Base-by-base conservation (phyloP, 2,329 filamentous ascomycete species). In the Penicillium paneum region DNA sequence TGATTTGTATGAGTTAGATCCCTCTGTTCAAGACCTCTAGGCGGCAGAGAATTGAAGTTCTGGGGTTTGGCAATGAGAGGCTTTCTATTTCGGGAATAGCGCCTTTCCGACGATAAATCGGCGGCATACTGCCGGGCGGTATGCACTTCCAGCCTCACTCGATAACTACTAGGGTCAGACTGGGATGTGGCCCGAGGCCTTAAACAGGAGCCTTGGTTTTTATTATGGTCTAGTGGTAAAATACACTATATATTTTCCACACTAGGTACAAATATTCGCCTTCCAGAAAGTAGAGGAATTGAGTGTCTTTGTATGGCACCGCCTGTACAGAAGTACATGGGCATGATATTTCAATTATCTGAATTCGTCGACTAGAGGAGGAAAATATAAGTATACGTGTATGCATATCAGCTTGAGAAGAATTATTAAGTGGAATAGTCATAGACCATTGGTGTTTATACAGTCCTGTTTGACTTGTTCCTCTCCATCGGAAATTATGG, bases 81-180 rank as follows among this genome's bases (percentile, higher is more conserved):
- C 35, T 56, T 57, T 49, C 62, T 43, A 48, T 35, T 53, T 59
- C 26, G 45, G 61, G 61, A 60, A 57, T 64, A 64, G 62, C 47
- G 62, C 26, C 29, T 24, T 43, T 53, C 41, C 21, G 36, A 26
- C 11, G 48, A 55, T 41, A 13, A 36, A 40, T 56, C 10, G 53
- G 50, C 29, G 10, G 53, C 56, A 63, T 52, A 56, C 42, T 26
- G 54, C 55, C 54, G 60, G 52, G 46, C 52, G 26, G 40, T 50
- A 13, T 49, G 19, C 26, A 8, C 26, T 40, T 40, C 38, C 21
- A 41, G 28, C 42, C 28, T 44, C 17, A 44, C 12, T 7, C 4
- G 21, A 24, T 5, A 24, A 24, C 21, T 24, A 24, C n/a, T n/a
- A 24, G 6, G 5, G 21, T 24, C 21, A 24, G 21, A 24, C 21